Evolutionary conservation across 768 basidiomycete species (phyloP).

Genomic region (Collybiopsis confluens): DNA sequence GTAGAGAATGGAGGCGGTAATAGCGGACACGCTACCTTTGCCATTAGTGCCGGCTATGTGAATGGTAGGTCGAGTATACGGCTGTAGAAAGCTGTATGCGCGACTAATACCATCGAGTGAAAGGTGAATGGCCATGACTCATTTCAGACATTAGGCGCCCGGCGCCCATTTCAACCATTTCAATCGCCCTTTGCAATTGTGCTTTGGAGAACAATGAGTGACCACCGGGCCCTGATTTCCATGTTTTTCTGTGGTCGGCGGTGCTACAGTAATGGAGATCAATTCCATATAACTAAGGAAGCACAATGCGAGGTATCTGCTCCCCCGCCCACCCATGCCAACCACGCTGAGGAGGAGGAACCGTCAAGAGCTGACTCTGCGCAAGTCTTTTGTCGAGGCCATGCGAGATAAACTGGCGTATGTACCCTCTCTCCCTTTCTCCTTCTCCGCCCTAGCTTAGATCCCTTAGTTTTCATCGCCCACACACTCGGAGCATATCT

Average conservation of each 20-base stretch:
- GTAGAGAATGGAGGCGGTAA: constrained; percentile 72
- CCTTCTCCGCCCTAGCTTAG: background rate
- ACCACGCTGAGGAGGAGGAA: constrained; percentile 2
- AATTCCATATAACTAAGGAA: background rate
- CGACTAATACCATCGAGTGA: constrained; percentile 53
- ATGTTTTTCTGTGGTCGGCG: constrained; percentile 5
- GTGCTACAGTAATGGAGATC: too few species aligned
- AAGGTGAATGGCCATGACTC: constrained; percentile 64
- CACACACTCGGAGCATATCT: too few species aligned
- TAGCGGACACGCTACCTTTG: constrained; percentile 88
- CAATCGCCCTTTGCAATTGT: background rate
- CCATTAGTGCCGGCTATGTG: constrained; percentile 97
- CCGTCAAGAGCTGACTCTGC: constrained; percentile 8
- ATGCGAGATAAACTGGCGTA: constrained; percentile 3
- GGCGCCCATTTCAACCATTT: background rate
- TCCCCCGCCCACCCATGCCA: too few species aligned
- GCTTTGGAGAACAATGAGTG: background rate
- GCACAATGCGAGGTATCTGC: too few species aligned
- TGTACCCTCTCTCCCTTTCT: background rate
- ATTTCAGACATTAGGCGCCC: background rate
- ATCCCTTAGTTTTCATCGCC: background rate
- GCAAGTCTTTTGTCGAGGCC: constrained; percentile 5
- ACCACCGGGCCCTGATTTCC: background rate
- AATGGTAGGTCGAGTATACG: constrained; percentile 73
- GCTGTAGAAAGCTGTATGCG: constrained; percentile 51